Evolutionary conservation across 2,329 filamentous ascomycete species (phyloP).

Genomic region (Ophiostoma ulmi): DNA sequence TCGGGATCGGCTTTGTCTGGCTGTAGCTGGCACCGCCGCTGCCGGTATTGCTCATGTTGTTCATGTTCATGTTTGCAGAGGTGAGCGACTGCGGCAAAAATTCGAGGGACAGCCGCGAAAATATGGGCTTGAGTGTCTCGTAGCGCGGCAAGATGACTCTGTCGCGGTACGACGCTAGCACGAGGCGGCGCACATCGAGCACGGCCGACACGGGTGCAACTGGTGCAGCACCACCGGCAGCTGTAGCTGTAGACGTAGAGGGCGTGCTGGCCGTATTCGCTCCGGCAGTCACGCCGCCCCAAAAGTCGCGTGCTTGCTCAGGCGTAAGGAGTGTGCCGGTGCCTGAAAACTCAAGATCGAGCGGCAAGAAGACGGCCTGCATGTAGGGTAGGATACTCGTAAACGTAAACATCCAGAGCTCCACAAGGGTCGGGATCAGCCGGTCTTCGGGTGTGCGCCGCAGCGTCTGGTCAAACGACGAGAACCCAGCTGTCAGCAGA

Average conservation of each 20-base stretch:
- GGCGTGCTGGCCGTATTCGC: slow-evolving; percentile 2
- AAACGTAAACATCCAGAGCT: slow-evolving; percentile 92
- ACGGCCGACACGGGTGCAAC: slow-evolving; percentile 49
- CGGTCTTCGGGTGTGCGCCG: slow-evolving; percentile 74
- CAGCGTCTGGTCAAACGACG: slow-evolving; percentile 77
- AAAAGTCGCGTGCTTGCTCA: slow-evolving; percentile 82
- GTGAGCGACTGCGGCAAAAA: slow-evolving; percentile 56
- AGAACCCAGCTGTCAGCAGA: slow-evolving; percentile 74
- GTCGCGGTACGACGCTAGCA: slow-evolving; percentile 83
- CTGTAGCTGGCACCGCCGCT: slow-evolving; percentile 32
- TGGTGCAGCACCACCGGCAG: slow-evolving; percentile 9
- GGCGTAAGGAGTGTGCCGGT: slow-evolving; percentile 70
- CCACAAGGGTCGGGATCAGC: slow-evolving; percentile 83
- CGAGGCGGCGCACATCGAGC: slow-evolving; percentile 82
- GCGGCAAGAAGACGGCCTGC: slow-evolving; percentile 86
- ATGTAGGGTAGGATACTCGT: slow-evolving; percentile 87
- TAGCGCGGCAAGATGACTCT: slow-evolving; percentile 82
- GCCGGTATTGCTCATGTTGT: background rate
- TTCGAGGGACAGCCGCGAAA: slow-evolving; percentile 82
- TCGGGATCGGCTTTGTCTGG: slow-evolving; percentile 46
- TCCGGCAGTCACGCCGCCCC: slow-evolving; percentile 58
- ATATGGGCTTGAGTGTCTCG: slow-evolving; percentile 81
- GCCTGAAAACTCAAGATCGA: slow-evolving; percentile 90
- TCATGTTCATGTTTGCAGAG: slow-evolving; percentile 28
- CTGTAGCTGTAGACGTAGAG: background rate